These are phyloP conservation scores for Falciphora oryzae DNA, from an alignment of 2,329 filamentous ascomycete species.

Conservation along the genomic window DNA sequence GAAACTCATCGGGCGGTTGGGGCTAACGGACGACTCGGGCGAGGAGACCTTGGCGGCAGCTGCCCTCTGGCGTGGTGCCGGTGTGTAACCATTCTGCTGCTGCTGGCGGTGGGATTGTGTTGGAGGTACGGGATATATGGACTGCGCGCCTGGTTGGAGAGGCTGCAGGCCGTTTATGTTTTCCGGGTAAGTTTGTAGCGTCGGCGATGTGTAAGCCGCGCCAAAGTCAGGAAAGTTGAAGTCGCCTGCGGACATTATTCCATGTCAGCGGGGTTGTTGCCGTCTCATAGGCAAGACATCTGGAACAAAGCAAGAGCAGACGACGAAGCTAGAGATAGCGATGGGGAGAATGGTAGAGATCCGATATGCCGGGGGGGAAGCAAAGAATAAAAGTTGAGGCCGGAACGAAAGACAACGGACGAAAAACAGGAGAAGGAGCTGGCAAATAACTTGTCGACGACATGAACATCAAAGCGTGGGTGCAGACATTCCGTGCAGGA, in stretches of 20 bases:
- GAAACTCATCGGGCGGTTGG: constrained; percentile 45
- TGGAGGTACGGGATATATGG: constrained; percentile 36
- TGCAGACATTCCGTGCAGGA: background rate
- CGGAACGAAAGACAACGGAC: constrained; percentile 8
- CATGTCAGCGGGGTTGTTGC: constrained; percentile 32
- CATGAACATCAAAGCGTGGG: background rate
- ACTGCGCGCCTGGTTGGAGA: constrained; percentile 46
- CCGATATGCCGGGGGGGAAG: constrained; percentile 6
- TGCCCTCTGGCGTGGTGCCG: constrained; percentile 12
- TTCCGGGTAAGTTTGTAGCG: constrained; percentile 40
- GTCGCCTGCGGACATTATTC: constrained; percentile 47
- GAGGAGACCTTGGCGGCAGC: constrained; percentile 39
- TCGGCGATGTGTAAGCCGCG: constrained; percentile 44
- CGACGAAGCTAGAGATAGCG: background rate
- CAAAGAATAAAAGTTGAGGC: constrained; percentile 15
- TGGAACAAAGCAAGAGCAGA: constrained; percentile 14
- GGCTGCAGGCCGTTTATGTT: constrained; percentile 37
- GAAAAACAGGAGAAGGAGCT: background rate
- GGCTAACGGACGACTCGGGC: constrained; percentile 32
- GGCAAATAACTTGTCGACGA: background rate
- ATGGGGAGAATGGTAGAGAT: background rate
- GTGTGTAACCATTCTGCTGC: constrained; percentile 20
- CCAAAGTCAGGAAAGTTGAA: constrained; percentile 52
- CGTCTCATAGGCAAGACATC: constrained; percentile 25
- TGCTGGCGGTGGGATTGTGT: constrained; percentile 25